Base-by-base conservation (phyloP, 1,284 basidiomycete genomes). In the Salmacisia buchloeana region DNA sequence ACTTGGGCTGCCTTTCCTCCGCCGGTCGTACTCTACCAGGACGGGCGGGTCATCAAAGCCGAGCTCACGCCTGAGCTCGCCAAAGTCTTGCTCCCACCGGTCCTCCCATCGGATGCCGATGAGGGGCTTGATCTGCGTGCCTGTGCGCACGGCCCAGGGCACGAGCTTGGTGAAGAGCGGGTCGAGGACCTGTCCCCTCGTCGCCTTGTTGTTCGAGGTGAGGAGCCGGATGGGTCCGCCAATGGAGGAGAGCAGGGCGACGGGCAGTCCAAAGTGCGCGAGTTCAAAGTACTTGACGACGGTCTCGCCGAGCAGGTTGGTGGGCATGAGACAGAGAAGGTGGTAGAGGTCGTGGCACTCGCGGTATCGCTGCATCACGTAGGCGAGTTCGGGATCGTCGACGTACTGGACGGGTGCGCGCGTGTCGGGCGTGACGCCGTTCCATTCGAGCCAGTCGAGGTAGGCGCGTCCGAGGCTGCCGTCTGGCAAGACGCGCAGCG, bases 311-410 rank as follows among this genome's bases (percentile, higher is more conserved):
- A 90, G 87, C 72, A 94, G 88, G 64, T 88, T 89, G 59, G 97
- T 92, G 0, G 92, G 93, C 29, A 97, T 85, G 64, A 87, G 87
- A 80, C 88, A 87, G 62, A 97, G 85, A 65, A 91, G 88, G 77
- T 97, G 94, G 80, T 96, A 96, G 74, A 96, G 89, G 82, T 97
- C 77, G 81, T 97, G 94, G 70, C 90, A 94, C 82, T 99, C 94
- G 39, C 96, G 89, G 80, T 98, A 98, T 46, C 96, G 88, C 73
- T 96, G 92, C 88, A 99, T 93, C 62, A 97, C 91, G 80, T 97
- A 80, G 54, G 72, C 72, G 46, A 73, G 68, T 64, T 77, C 74
- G 1, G 92, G 90, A 71, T 94, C 92, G 75, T 91, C 86, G 71
- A 98, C 90, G 80, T 97, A 97, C 70, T 89, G 89, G 3, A 94